Evolutionary conservation across 805 yeast species (phyloP), one percentile per base, ranked within the genome.

Genomic region (Myxozyma geophila): DNA sequence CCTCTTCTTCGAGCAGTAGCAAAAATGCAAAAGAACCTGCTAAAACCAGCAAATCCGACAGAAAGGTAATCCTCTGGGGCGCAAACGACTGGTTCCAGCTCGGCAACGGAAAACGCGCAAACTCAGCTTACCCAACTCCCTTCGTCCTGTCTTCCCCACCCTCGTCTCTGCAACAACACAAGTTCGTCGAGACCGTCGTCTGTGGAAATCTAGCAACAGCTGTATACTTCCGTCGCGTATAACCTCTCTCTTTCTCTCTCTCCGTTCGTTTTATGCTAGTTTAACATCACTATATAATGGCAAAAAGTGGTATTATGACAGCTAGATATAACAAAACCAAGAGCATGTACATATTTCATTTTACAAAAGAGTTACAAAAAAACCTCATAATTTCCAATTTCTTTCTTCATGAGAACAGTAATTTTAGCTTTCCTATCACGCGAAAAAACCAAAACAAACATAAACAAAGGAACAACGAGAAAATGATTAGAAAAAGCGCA

Each of bases 21-120:
- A 28, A 28, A 28, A 28, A 28, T 5, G 28, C 28, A 28, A 28
- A 28, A 3, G 28, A 28, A 5, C 28, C 28, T 28, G 28, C 28
- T 28, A 28, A 28, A 28, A 28, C 28, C 28, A 28, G 28, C 28
- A 28, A 28, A 28, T 23, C 23, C 17, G 61, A 63, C 21, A 54
- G 67, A 12, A 65, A 67, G 12, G 40, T 69, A 10, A 33, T 66
- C 21, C 37, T 69, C 52, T 91, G 96, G 91, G 99, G 99, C 28
- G 87, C 85, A 50, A 93, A 92, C 75, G 88, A 86, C 71, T 79
- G 68, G 70, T 96, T 93, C 28, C 97, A 93, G 76, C 80, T 90
- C 50, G 97, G 96, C 12, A 90, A 86, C 71, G 96, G 97, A 36
- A 88, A 88, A 71, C 79, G 82, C 48, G 82, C 82, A 63, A 87